Conservation (phyloP, 164 flowering plant species). For the Magnolia sinica region DNA sequence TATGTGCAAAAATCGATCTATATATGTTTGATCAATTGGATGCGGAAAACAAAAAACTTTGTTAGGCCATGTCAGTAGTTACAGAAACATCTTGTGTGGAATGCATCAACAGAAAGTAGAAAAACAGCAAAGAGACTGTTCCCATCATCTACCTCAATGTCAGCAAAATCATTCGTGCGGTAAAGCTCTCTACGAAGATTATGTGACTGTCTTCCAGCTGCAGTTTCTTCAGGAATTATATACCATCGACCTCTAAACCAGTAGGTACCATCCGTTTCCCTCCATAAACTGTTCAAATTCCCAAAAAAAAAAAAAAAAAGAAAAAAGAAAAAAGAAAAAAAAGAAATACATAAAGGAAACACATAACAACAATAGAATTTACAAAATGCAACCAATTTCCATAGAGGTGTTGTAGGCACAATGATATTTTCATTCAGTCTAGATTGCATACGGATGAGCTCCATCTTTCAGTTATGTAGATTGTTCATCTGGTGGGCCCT, state of each 20-base stretch:
- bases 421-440: neutral
- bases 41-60: no score
- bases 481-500: neutral
- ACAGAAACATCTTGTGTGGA: neutral
- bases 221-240: slow-evolving; percentile 91
- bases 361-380: neutral
- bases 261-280: slow-evolving; percentile 71
- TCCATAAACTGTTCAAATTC: slow-evolving; percentile 69
- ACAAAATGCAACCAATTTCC: neutral
- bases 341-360: neutral
- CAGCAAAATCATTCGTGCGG: slow-evolving; percentile 76
- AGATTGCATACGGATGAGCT: neutral
- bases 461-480: neutral
- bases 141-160: slow-evolving; percentile 54
- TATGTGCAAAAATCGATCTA: no score
- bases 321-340: no score
- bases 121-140: neutral
- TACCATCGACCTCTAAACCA: slow-evolving; percentile 84
- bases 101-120: neutral
- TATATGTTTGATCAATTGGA: no score
- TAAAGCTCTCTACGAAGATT: slow-evolving; percentile 87
- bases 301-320: slow-evolving; percentile 1
- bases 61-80: neutral
- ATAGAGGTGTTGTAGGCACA: neutral
- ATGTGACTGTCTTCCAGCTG: slow-evolving; percentile 88